Percentiles rank a stretch among this genome's conserved stretches.
phyloP scores from a whole-genome alignment of 768 basidiomycete genomes.

The Naganishia antarctica region DNA sequence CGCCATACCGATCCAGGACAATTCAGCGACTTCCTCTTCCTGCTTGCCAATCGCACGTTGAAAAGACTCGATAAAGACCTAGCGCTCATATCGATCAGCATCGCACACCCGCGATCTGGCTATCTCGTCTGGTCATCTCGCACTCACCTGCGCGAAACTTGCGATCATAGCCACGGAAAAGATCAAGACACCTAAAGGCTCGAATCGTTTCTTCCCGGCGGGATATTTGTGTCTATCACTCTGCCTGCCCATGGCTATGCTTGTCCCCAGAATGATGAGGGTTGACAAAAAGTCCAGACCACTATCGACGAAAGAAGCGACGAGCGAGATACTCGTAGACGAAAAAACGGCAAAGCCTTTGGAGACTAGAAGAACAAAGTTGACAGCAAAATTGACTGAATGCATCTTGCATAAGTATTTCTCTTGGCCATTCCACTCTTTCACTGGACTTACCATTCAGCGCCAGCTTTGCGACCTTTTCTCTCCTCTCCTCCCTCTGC shows the following conservation, averaged over 20 bases:
- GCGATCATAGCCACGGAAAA: constrained; percentile 52
- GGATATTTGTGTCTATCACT: constrained; percentile 41
- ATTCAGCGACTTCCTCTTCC: constrained; percentile 34
- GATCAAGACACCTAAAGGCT: constrained; percentile 49
- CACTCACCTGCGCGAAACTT: constrained; percentile 39
- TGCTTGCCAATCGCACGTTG: constrained; percentile 36
- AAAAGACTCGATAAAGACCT: constrained; percentile 52
- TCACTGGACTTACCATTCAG: constrained; percentile 37
- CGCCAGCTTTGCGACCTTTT: constrained; percentile 39
- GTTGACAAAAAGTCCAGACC: constrained; percentile 51
- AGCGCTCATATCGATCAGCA: no score
- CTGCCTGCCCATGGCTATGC: constrained; percentile 41
- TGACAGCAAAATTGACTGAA: constrained; percentile 46
- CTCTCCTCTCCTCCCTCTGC: constrained; percentile 38
- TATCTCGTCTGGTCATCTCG: background rate
- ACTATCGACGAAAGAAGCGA: constrained; percentile 51
- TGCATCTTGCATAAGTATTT: background rate
- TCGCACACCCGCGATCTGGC: background rate
- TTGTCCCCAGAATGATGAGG: constrained; percentile 50
- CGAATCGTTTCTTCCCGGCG: constrained; percentile 47
- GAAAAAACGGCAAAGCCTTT: constrained; percentile 51
- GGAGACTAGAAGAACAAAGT: constrained; percentile 48
- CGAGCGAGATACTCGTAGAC: constrained; percentile 51
- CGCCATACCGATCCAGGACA: constrained; percentile 45
- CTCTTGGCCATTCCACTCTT: background rate